Evolutionary conservation across 345 rosid genomes (phyloP).

Genomic region (Hypericum androsaemum): DNA sequence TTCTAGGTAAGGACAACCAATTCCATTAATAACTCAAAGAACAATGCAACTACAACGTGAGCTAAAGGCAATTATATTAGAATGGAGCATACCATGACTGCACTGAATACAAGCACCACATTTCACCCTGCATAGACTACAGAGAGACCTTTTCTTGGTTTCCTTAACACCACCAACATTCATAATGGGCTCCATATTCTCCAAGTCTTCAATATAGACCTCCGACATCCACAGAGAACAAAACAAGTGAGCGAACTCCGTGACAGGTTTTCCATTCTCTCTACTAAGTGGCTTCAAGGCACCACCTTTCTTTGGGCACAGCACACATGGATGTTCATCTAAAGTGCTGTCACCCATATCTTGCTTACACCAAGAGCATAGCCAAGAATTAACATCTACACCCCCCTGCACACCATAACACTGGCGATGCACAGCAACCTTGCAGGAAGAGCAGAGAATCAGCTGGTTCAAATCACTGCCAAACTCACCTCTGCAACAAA

Average conservation of each 20-base stretch:
- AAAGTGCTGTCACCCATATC: constrained; percentile 26
- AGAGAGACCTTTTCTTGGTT: constrained; percentile 51
- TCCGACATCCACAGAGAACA: constrained; percentile 91
- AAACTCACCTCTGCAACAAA: constrained; percentile 48
- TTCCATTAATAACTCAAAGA: no score
- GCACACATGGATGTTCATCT: constrained; percentile 46
- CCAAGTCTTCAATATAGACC: constrained; percentile 51
- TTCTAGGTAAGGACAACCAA: no score
- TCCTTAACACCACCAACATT: constrained; percentile 55
- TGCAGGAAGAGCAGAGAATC: constrained; percentile 67
- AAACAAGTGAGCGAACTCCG: constrained; percentile 76
- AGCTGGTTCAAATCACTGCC: constrained; percentile 32
- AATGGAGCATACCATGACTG: constrained; percentile 86
- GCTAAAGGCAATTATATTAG: constrained; percentile 14
- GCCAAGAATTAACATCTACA: constrained; percentile 40
- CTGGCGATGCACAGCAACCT: constrained; percentile 60
- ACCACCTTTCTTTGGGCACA: constrained; percentile 78
- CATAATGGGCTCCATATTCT: constrained; percentile 69
- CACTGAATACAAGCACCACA: constrained; percentile 81
- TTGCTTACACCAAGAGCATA: constrained; percentile 78
- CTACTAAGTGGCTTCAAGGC: constrained; percentile 56
- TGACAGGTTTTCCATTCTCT: constrained; percentile 19
- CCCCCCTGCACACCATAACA: constrained; percentile 73
- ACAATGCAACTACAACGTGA: no score
- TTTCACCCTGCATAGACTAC: constrained; percentile 86